Conservation (phyloP, 257 asterid species). For the Hygrophila difformis region DNA sequence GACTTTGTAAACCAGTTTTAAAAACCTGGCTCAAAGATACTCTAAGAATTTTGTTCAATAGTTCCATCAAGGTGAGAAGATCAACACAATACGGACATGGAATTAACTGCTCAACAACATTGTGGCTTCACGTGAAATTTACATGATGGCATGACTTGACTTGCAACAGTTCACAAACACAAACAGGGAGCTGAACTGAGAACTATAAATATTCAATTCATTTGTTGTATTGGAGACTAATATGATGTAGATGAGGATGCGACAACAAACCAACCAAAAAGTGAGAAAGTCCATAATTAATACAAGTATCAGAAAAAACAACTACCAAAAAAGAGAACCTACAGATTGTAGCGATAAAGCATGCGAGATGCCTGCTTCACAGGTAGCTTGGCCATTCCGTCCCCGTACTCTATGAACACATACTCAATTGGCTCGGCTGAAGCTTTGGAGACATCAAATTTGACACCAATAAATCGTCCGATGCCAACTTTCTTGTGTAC, state of each 20-base stretch:
- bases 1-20: no score
- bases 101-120: no score
- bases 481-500: slow-evolving; percentile 90
- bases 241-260: no score
- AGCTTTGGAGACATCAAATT: slow-evolving; percentile 55
- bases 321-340: slow-evolving; percentile 20
- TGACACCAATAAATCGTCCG: slow-evolving; percentile 71
- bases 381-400: slow-evolving; percentile 94
- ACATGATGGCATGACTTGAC: background rate
- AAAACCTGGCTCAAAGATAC: no score
- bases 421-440: slow-evolving; percentile 60
- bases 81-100: no score
- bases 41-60: no score
- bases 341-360: slow-evolving; percentile 94
- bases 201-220: background rate
- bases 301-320: no score
- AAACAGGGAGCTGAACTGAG: background rate
- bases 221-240: no score
- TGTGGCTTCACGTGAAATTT: no score
- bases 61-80: no score
- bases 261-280: no score
- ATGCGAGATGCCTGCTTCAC: slow-evolving; percentile 77
- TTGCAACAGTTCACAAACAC: background rate
- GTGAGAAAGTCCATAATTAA: no score
- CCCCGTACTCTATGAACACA: slow-evolving; percentile 87